Evolutionary conservation across 2,329 filamentous ascomycete genomes (phyloP), one percentile per base, ranked within the genome.

Genomic region (Ceratocystis huliohia): DNA sequence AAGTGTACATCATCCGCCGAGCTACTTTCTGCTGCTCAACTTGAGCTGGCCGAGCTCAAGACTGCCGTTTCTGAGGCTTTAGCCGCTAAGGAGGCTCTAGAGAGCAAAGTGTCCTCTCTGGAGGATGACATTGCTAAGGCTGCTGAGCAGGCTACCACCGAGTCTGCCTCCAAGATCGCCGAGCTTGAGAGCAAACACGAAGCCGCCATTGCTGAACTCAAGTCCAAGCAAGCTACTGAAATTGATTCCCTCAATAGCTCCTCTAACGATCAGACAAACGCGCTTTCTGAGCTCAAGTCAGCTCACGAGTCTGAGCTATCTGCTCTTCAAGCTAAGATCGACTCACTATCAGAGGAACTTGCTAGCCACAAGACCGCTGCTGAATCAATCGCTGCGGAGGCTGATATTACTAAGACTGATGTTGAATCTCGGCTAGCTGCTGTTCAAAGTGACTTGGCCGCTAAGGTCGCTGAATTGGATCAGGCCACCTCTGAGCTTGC

Each of bases 121-220:
- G 81, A 81, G 74, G 73, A 78, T 69, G 76, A 82, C 22, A 76
- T 86, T 17, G 80, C 85, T 61, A 81, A 80, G 71, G 70, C 77
- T 3, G 74, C 74, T 61, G 81, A 86, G 69, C 80, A 84, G 65
- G 71, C 76, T 10, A 73, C 76, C 2, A 71, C 79, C 37, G 76
- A 76, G 46, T 73, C 80, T 1, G 74, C 78, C 70, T 73, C 72
- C 66, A 76, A 72, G 67, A 71, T 81, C 20, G 71, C 77, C 37
- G 75, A 75, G 46, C 75, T 77, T 62, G 80, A 82, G 70, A 72
- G 74, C 2, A 78, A 81, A 28, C 74, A 85, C 3, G 75, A 75
- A 33, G 73, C 76, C 20, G 77, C 78, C 22, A 78, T 79, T 72
- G 73, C 76, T 28, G 74, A 76, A 25, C 74, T 76, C 10, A 61